Evolutionary conservation across 192 early-diverging fungal genomes (phyloP).

Genomic region (Polychytrium aggregatum): DNA sequence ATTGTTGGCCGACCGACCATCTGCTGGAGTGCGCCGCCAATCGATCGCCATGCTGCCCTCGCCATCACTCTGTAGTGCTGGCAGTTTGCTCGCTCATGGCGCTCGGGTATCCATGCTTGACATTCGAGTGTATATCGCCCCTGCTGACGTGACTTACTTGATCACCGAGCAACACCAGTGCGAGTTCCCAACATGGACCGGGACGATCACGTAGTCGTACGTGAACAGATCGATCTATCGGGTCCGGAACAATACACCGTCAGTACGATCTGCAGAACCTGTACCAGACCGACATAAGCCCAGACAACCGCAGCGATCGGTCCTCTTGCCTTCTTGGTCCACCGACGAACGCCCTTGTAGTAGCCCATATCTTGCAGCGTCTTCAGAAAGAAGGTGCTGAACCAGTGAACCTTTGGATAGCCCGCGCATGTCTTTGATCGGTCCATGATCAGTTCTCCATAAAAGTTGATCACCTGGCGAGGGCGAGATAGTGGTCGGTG

Average conservation of each 20-base stretch:
- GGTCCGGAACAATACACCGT: neutral
- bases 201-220: constrained; percentile 67
- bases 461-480: constrained; percentile 74
- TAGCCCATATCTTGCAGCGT: constrained; percentile 56
- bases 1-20: no score
- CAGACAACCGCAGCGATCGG: constrained; percentile 1
- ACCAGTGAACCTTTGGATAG: constrained; percentile 62
- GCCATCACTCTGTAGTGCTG: no score
- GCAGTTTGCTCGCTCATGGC: no score
- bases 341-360: constrained; percentile 62
- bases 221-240: constrained; percentile 58
- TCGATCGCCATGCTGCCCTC: no score
- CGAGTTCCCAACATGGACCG: constrained; percentile 61
- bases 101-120: no score
- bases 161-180: constrained; percentile 67
- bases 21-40: no score
- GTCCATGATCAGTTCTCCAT: constrained; percentile 63
- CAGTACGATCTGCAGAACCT: neutral
- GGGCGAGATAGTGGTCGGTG: neutral
- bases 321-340: constrained; percentile 55
- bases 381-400: constrained; percentile 87
- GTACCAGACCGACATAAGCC: neutral
- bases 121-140: no score
- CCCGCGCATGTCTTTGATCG: constrained; percentile 38
- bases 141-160: no score